Evolutionary conservation across 1,284 basidiomycete species (phyloP), one percentile per base, ranked within the genome.

Genomic region (Volvariella surrecta): DNA sequence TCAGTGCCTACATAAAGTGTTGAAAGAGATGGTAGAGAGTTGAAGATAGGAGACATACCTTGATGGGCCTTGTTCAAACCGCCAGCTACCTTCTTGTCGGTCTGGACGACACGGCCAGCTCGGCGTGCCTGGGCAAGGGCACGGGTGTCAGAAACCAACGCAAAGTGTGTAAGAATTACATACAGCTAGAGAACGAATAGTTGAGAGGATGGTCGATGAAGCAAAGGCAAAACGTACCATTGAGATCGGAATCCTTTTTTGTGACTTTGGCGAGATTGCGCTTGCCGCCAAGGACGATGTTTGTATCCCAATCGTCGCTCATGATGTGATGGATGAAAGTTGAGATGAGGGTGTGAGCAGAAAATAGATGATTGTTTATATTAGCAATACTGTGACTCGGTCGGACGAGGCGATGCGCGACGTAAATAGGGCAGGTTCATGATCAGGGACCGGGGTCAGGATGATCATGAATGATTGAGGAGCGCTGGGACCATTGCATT

Each of bases 281-380:
- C 58, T 80, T 89, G 57, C 58, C 71, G 47, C 91, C 90, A 53
- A 94, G 90, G 52, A 92, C 82, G 44, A 68, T 66, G 59, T 85
- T 83, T 54, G 59, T 62, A 49, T 89, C 84, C 83, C 82, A 86
- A 32, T 88, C 81, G 46, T 71, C 72, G 56, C 63, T 70, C 77
- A 79, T 82, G 24, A 47, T 68, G 43, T 43, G 48, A 35, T 35
- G 34, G 13, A n/a, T 4, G 24, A 11, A 6, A 11, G 24, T 6
- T 28, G 11, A 11, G 24, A 11, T 28, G 34, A 7, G 6, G 34
- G 34, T 19, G 13, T 35, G 34, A 16, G n/a, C 7, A 15, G 34
- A 35, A 16, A 35, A 16, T 35, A 8, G 34, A 19, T 31, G 18
- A 8, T 35, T 35, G 18, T 35, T 35, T 35, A 35, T 28, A 35